A percentile compares a stretch with the other conserved stretches of the same genome.
These are phyloP conservation scores for Suillus sp. DNA, from an alignment of 768 basidiomycete genomes.

Conservation along the genomic window DNA sequence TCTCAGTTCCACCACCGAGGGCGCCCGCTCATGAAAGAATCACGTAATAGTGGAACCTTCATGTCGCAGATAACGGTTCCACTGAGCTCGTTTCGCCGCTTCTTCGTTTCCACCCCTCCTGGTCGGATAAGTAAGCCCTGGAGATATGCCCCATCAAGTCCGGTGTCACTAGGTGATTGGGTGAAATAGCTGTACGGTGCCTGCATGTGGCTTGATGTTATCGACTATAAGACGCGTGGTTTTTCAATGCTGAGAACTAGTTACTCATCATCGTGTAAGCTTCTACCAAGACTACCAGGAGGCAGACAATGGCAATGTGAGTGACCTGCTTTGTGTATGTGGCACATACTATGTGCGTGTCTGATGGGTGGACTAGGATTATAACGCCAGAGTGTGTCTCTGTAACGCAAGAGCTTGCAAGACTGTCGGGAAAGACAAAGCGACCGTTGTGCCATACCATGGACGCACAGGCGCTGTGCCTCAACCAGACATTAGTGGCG, in stretches of 20 bases:
- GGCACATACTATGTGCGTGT: too few relatives aligned
- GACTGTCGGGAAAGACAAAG: slow-evolving; percentile 24
- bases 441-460: slow-evolving; percentile 19
- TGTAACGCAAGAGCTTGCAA: slow-evolving; percentile 19
- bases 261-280: background rate
- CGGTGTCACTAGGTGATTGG: slow-evolving; percentile 6
- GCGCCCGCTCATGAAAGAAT: background rate
- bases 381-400: slow-evolving; percentile 11
- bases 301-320: background rate
- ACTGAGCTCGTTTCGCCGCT: slow-evolving; percentile 1
- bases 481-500: slow-evolving; percentile 15
- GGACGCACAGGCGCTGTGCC: slow-evolving; percentile 21
- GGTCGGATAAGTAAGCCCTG: slow-evolving; percentile 3
- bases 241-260: slow-evolving; percentile 4
- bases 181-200: background rate
- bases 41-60: background rate
- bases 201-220: background rate
- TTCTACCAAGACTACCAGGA: background rate
- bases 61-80: background rate
- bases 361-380: background rate
- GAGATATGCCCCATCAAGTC: slow-evolving; percentile 5
- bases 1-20: background rate
- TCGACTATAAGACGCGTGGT: slow-evolving; percentile 2
- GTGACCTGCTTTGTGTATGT: background rate
- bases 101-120: background rate